Base-by-base conservation (phyloP, 192 early-diverging fungal species). In the Podila epicladia region DNA sequence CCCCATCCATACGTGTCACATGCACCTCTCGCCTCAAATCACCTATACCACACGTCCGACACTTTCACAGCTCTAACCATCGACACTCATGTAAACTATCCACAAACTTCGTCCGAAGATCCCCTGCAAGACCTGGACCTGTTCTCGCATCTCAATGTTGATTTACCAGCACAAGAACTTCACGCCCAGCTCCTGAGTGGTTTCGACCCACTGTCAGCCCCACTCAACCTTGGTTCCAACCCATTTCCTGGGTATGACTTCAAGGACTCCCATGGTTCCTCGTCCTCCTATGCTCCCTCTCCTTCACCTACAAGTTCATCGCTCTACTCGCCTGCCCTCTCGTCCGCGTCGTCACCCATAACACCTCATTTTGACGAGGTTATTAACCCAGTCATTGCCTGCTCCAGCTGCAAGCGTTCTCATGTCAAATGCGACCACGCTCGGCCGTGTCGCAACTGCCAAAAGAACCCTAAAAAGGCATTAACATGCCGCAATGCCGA, bases 401-500 rank as follows among this genome's bases (percentile, higher is more conserved):
- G 75, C 33, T 58, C 51, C 7, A 67, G 61, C 55, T 79, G 75
- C 70, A 79, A 79, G 55, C 55, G 64, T 31, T 79, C 75, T n/a
- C 75, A 79, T 50, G 67, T 79, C 70, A 79, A 79, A 29, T 79
- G 75, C 41, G 75, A 79, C 53, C 69, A 68, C 48, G 75, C 65
- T 17, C 64, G 75, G 13, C 75, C 75, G 1, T 79, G 75, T 61
- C 65, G 58, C 13, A 79, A 72, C 65, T 79, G 75, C 38, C 64
- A 67, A 35, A 79, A 79, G 65, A 58, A 79, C 61, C 69, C 75
- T 20, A 41, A 31, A 37, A 79, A 79, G 51, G 70, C 65, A 4
- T 24, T 28, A 9, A 72, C 65, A 9, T 79, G 75, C 33, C 64
- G 75, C 5, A 70, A 79, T 58, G 75, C 75, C 9, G 70, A 71